Conservation (phyloP, 2,329 filamentous ascomycete species). For the Botrytis pseudocinerea region DNA sequence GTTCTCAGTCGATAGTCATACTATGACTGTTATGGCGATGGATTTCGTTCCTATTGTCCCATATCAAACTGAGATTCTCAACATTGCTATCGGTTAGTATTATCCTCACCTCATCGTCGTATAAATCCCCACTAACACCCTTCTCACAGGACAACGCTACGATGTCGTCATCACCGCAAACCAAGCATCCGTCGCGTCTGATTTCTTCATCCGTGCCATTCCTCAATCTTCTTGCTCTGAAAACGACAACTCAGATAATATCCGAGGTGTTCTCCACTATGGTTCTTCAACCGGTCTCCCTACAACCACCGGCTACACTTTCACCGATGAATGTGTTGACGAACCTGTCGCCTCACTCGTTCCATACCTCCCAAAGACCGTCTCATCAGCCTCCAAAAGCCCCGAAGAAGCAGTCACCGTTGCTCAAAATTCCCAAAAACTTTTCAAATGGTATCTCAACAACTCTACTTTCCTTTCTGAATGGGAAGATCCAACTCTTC, state of each 20-base stretch:
- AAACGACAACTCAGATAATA: conserved; percentile 51
- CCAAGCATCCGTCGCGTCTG: conserved; percentile 41
- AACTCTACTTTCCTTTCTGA: conserved; percentile 49
- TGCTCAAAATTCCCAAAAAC: conserved; percentile 32
- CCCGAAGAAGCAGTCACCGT: conserved; percentile 33
- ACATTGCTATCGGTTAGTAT: conserved; percentile 51
- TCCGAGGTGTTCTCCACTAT: conserved; percentile 50
- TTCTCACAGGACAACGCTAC: conserved; percentile 45
- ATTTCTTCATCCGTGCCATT: conserved; percentile 61
- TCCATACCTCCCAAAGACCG: conserved; percentile 31
- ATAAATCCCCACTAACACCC: not conserved
- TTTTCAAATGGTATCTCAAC: conserved; percentile 52
- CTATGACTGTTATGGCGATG: conserved; percentile 63
- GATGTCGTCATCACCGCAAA: conserved; percentile 49
- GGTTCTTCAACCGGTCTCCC: conserved; percentile 45
- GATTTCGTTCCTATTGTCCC: conserved; percentile 47
- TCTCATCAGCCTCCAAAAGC: conserved; percentile 25
- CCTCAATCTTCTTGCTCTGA: conserved; percentile 57
- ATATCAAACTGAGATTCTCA: conserved; percentile 48
- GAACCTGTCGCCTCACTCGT: conserved; percentile 36
- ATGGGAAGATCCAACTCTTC: conserved; percentile 50
- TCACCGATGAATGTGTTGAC: conserved; percentile 38
- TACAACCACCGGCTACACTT: conserved; percentile 33
- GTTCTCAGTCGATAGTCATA: conserved; percentile 50
- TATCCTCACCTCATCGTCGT: not conserved